Percentiles rank a stretch among this genome's conserved stretches.
Evolutionary conservation across 1,284 basidiomycete genomes (phyloP).

Genomic region (Microbotryum intermedium): DNA sequence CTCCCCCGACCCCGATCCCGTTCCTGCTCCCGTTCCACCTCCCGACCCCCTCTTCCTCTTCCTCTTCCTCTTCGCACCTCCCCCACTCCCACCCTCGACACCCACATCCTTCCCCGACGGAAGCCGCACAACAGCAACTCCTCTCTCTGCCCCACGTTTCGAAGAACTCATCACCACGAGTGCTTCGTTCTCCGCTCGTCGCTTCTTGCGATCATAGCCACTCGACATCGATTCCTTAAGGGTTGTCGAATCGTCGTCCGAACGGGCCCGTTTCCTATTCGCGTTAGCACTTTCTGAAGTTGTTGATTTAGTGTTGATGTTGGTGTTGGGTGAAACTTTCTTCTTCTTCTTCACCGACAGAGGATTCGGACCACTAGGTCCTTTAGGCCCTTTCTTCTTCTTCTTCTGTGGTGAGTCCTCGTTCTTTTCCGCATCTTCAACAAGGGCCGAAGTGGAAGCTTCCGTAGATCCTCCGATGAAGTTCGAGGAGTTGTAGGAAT

Average conservation of each 20-base stretch:
- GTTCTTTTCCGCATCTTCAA: conserved; percentile 28
- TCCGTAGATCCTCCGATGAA: conserved; percentile 40
- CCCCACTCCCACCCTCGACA: too few relatives aligned
- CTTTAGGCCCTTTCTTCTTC: conserved; percentile 53
- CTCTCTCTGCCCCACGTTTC: neutral
- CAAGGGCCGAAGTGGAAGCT: conserved; percentile 31
- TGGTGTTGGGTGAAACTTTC: neutral
- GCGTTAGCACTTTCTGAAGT: too few relatives aligned
- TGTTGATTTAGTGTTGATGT: too few relatives aligned
- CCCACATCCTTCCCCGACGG: neutral
- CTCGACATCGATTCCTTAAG: neutral
- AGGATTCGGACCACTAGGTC: conserved; percentile 82
- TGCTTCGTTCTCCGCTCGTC: neutral
- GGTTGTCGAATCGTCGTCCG: neutral
- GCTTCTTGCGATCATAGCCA: neutral
- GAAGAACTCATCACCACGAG: neutral
- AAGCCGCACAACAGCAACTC: neutral
- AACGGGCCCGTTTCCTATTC: neutral
- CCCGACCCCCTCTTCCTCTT: conserved; percentile 5
- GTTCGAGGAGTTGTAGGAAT: conserved; percentile 44
- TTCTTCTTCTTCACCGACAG: conserved; percentile 80
- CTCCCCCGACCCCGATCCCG: too few relatives aligned
- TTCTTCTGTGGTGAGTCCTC: conserved; percentile 15
- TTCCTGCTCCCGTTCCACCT: neutral
- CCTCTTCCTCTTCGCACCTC: conserved; percentile 6